Base-by-base conservation (phyloP, 441 rosid genomes). In the Aquilaria agallochum region DNA sequence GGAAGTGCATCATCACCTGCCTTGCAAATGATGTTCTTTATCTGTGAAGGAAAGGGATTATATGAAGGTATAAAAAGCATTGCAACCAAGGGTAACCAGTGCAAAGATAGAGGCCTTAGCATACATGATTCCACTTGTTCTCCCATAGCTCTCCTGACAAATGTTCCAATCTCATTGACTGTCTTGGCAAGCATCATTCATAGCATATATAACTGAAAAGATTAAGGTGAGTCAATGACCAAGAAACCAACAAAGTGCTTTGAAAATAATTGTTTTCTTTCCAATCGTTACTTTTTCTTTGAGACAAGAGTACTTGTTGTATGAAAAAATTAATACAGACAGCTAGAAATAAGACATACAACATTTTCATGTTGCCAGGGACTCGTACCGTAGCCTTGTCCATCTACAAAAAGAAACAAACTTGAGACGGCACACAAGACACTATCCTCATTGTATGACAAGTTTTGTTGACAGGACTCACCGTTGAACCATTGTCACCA, bases 401-500 rank as follows among this genome's bases (percentile, higher is more conserved):
- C 96, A 92, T 95, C 99, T 95, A 76, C 67, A 73, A 49, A 70
- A 71, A 65, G 40, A 69, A 47, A 67, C 65, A 54, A 66, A 57
- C 62, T 49, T 59, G 20, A 45, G 11, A 58, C 32, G 51, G 48
- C 61, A 69, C 63, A 32, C 31, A 55, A 20, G 20, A 50, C 45
- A 65, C 9, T 53, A 7, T 0, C 27, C 40, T 54, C 11, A 12
- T 33, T 60, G 50, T 68, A 68, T 59, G 36, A 63, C 14, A 46
- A 65, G 74, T 44, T 40, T 53, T 12, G 12, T 65, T 55, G 53
- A 58, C 34, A 65, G 48, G 62, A 81, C 98, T 85, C 74, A 95
- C 99, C 0, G 95, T 95, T 63, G 98, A 89, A 42, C 99, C 99
- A 73, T 97, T 92, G 64, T 95, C 99, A 36, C 95, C 98, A 76